Evolutionary conservation across 352 stramenopile genomes (phyloP), one percentile per base, ranked within the genome.

Genomic region (Thraustotheca clavata): DNA sequence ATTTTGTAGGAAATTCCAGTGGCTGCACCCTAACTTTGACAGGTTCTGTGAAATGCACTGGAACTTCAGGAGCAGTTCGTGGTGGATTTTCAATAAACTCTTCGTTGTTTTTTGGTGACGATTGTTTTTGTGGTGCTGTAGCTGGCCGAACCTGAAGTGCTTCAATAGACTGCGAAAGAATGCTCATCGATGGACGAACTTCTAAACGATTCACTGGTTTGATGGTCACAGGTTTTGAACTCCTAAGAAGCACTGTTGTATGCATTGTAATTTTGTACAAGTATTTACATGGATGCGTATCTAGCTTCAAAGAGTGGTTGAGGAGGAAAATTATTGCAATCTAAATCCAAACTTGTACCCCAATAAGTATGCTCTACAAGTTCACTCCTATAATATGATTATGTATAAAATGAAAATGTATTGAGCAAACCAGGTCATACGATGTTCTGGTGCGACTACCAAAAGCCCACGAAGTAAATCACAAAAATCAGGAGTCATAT

Each of bases 301-400:
- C n/a, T 14, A 12, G 43, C 46, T 40, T 80, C 71, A 67, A 91
- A 94, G 27, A 86, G 50, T 22, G 80, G 67, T 75, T 94, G 84
- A 34, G 50, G 3, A 31, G 84, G 84, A 66, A 94, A 83, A 18
- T 62, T 24, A 11, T 76, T 11, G 32, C 62, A 72, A 2, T 65
- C 62, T 0, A 87, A 41, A 9, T 33, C 62, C 11, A 52, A 18
- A 9, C 3, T 31, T 2, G 43, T 62, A 4, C 61, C 36, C 85
- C 85, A 94, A 57, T 91, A 91, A 2, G 81, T 76, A 69, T 94
- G 83, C 8, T 74, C 60, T 12, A 89, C 34, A 16, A 94, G 65
- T 31, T 87, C 74, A 12, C 84, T 61, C 84, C 83, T 91, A 31
- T 18, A 38, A 1, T 4, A 14, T 38, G 3, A 33, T 1, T 26